Conservation (phyloP, 129 eudicot genomes). For the Rutidosis leptorrhynchoides region DNA sequence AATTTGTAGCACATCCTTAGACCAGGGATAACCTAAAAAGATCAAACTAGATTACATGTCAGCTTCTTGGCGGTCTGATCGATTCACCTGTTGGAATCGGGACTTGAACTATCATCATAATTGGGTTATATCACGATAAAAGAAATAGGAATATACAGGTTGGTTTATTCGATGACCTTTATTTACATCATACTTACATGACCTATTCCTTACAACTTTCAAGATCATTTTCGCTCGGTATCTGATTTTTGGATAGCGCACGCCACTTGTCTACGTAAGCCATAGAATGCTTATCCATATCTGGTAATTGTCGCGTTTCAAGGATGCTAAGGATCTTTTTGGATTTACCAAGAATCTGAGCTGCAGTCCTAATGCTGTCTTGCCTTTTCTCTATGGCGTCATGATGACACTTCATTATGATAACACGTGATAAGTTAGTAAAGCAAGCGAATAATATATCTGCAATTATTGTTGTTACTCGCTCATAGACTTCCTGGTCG, state of each 20-base stretch:
- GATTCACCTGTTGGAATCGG: too few species aligned
- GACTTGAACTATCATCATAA: too few species aligned
- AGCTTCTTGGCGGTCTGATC: too few species aligned
- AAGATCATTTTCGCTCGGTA: too few species aligned
- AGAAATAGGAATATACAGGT: too few species aligned
- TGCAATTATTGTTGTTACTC: slow-evolving; percentile 26
- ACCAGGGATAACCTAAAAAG: too few species aligned
- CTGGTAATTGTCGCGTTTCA: slow-evolving; percentile 14
- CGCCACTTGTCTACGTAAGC: slow-evolving; percentile 36
- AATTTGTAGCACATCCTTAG: background rate
- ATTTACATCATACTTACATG: too few species aligned
- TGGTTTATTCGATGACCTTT: too few species aligned
- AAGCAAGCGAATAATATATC: slow-evolving; percentile 35
- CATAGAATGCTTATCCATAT: slow-evolving; percentile 1
- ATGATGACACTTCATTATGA: slow-evolving; percentile 31
- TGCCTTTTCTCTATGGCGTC: slow-evolving; percentile 33
- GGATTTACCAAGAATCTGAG: slow-evolving; percentile 40
- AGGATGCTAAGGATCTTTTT: slow-evolving; percentile 32
- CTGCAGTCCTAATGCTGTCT: slow-evolving; percentile 31
- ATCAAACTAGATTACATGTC: too few species aligned
- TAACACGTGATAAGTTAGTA: slow-evolving; percentile 34
- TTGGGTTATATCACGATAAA: too few species aligned
- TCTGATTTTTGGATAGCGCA: background rate
- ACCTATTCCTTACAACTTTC: too few species aligned
- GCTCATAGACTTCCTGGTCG: slow-evolving; percentile 25